Conservation (phyloP, 139 green algal genomes). For the Closterium sp. region DNA sequence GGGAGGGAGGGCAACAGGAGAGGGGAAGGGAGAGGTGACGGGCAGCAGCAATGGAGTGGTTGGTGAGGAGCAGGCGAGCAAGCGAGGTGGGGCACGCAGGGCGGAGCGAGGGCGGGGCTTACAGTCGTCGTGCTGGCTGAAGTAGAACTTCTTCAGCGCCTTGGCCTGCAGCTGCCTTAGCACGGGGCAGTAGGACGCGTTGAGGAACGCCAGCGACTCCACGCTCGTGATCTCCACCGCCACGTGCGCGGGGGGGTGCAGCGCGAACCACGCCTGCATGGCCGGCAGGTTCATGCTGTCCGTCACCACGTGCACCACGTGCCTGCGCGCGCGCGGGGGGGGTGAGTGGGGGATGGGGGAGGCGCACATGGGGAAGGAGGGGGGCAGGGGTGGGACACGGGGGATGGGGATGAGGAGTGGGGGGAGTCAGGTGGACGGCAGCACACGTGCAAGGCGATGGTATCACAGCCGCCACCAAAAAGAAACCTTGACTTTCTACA, state of each 20-base stretch:
- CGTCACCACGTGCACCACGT: slow-evolving; percentile 47
- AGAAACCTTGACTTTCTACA: too few relatives aligned
- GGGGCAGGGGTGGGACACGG: not conserved
- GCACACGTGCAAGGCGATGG: not conserved
- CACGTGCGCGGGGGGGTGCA: slow-evolving; percentile 22
- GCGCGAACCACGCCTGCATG: slow-evolving; percentile 49
- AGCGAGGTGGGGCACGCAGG: too few relatives aligned
- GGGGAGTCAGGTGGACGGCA: not conserved
- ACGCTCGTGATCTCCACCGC: slow-evolving; percentile 28
- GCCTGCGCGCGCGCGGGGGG: not conserved
- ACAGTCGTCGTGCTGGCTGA: not conserved
- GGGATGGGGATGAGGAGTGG: too few relatives aligned
- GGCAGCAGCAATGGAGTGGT: not conserved
- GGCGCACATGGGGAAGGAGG: not conserved
- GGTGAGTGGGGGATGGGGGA: too few relatives aligned
- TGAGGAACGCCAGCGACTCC: slow-evolving; percentile 31
- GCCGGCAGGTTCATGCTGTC: slow-evolving; percentile 36
- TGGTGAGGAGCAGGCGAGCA: too few relatives aligned
- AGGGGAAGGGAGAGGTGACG: not conserved
- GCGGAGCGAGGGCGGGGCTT: not conserved
- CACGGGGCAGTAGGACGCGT: slow-evolving; percentile 40
- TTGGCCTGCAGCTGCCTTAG: slow-evolving; percentile 33
- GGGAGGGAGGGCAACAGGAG: not conserved
- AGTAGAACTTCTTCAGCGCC: slow-evolving; percentile 36
- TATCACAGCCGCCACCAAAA: too few relatives aligned